These are phyloP conservation scores for Yamadazyma atmosphaerica DNA, from an alignment of 1,139 yeast species.

Conservation along the genomic window DNA sequence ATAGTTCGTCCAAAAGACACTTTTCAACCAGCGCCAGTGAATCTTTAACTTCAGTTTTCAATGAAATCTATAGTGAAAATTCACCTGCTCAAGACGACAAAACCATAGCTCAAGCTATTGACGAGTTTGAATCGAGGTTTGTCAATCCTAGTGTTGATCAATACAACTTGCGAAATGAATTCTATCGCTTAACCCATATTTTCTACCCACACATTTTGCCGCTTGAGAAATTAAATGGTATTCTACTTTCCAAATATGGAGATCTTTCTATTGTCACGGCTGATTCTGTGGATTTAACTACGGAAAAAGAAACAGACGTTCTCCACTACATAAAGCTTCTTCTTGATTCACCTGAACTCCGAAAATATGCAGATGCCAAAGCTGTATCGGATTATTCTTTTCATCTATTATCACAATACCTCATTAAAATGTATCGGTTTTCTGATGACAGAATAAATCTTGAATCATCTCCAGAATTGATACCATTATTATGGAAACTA, in stretches of 20 bases:
- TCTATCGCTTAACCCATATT: constrained; percentile 39
- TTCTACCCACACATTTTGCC: constrained; percentile 32
- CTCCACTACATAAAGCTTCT: constrained; percentile 32
- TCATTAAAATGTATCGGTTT: constrained; percentile 27
- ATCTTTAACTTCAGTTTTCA: neutral
- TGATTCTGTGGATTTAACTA: constrained; percentile 12
- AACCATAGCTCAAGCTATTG: constrained; percentile 12
- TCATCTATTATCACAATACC: constrained; percentile 28
- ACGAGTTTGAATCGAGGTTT: constrained; percentile 18
- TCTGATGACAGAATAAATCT: constrained; percentile 25
- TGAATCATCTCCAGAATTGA: constrained; percentile 26
- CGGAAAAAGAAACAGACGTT: constrained; percentile 28
- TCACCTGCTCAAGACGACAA: constrained; percentile 1
- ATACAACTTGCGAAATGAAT: constrained; percentile 36
- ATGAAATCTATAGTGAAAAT: constrained; percentile 4
- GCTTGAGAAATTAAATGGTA: constrained; percentile 23
- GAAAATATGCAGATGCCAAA: constrained; percentile 8
- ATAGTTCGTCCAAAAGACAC: constrained; percentile 4
- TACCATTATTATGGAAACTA: constrained; percentile 39
- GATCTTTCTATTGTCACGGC: constrained; percentile 19
- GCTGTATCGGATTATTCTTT: constrained; percentile 15
- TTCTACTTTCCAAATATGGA: constrained; percentile 30
- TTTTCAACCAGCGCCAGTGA: neutral
- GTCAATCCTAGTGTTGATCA: constrained; percentile 22
- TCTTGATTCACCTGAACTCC: constrained; percentile 33